Conservation (phyloP, 106 monocot genomes). For the Alisma plantagoaquatica region DNA sequence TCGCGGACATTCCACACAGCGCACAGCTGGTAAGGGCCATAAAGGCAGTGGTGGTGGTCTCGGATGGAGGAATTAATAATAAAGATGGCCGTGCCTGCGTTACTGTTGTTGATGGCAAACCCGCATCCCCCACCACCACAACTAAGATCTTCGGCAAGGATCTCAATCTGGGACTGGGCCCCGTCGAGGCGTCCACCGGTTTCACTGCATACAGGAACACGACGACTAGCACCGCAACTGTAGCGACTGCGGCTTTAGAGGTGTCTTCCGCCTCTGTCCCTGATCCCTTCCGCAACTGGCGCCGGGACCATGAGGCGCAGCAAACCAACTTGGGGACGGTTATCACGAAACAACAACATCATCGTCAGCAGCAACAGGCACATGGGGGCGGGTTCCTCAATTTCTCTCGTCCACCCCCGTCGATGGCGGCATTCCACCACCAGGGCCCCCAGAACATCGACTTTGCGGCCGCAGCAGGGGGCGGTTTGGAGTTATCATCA, state of each 20-base stretch:
- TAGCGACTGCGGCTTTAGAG: neutral
- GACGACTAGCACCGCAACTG: no score
- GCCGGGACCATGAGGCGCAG: neutral
- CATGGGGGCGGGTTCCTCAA: no score
- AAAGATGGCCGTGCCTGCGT: neutral
- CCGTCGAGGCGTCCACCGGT: no score
- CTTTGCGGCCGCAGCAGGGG: no score
- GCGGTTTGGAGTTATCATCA: no score
- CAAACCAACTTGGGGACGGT: neutral
- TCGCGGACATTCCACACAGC: conserved; percentile 25
- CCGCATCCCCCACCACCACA: no score
- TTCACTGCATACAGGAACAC: no score
- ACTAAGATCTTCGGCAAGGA: conserved; percentile 58
- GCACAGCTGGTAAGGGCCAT: conserved; percentile 18
- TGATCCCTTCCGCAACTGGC: neutral
- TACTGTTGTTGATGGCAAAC: neutral
- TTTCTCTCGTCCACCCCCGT: no score
- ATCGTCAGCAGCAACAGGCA: neutral
- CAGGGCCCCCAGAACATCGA: no score
- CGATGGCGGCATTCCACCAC: no score
- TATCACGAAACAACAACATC: neutral
- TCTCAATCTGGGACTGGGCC: conserved; percentile 10
- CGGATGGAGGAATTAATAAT: neutral
- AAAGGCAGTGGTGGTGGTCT: conserved; percentile 1
- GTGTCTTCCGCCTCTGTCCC: neutral